Evolutionary conservation across 2,329 filamentous ascomycete genomes (phyloP), one percentile per base, ranked within the genome.

Genomic region (Hypoxylon sp.): DNA sequence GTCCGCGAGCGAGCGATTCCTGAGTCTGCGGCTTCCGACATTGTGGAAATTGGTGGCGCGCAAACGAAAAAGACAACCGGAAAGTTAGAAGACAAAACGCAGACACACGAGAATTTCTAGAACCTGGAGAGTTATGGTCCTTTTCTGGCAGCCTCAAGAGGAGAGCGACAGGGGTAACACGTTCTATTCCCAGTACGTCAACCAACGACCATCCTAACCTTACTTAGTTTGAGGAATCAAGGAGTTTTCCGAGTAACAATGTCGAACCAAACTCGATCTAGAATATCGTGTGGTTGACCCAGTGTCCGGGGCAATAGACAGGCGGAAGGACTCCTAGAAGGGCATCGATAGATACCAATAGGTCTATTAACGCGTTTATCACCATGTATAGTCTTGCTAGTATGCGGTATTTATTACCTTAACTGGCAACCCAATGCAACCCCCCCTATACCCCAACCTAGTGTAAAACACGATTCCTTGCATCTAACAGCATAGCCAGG

Each of bases 301-400:
- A 61, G 27, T 61, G 35, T 48, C 57, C 27, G 37, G 57, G 48
- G 57, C 46, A 61, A 53, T 51, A 53, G 48, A 44, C 48, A 61
- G 57, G 57, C 48, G 57, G 33, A 53, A 42, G 48, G 33, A 42
- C 33, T 44, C 57, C 48, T n/a, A 44, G 48, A 53, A 35, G 14
- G 48, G 48, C 14, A 51, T 33, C 30, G 57, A 61, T 51, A 53
- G 22, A 22, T 53, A 53, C 57, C 1, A 53, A 49, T 46, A 61
- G n/a, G 57, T 53, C 37, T 33, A 61, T 51, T 33, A 50, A 53
- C 30, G 25, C 42, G 57, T 53, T 37, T 33, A 61, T 51, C 35
- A 61, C 27, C 48, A 61, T 58, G 55, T 58, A 27, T 58, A 49
- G 2, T 49, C 13, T 48, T 33, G 11, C 25, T 58, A 17, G 37